phyloP scores from a whole-genome alignment of 495 filamentous ascomycete species.

The Chlorociboria aeruginascens region DNA sequence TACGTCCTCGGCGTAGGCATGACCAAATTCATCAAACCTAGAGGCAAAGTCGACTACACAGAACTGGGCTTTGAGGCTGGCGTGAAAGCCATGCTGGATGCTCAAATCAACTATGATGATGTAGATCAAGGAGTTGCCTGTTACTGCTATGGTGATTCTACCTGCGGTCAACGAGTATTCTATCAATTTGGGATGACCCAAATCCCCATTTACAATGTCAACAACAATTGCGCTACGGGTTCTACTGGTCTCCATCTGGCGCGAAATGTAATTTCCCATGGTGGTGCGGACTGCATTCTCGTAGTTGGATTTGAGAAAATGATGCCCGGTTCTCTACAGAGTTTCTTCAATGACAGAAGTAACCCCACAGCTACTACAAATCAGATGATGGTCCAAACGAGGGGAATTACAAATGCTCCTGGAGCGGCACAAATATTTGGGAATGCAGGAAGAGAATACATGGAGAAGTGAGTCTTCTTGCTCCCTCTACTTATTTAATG shows the following conservation, averaged over 20 bases:
- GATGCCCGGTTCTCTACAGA: slow-evolving; percentile 76
- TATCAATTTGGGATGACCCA: slow-evolving; percentile 97
- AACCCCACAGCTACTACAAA: slow-evolving; percentile 61
- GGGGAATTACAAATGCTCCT: slow-evolving; percentile 69
- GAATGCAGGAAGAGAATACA: slow-evolving; percentile 90
- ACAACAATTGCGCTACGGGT: slow-evolving; percentile 97
- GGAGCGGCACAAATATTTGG: slow-evolving; percentile 90
- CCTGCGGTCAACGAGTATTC: slow-evolving; percentile 92
- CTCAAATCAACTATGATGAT: slow-evolving; percentile 91
- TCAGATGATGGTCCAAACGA: slow-evolving; percentile 70
- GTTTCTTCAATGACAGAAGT: slow-evolving; percentile 66
- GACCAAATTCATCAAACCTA: slow-evolving; percentile 98
- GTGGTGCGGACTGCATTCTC: slow-evolving; percentile 72
- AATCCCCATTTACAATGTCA: slow-evolving; percentile 94
- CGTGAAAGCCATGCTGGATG: slow-evolving; percentile 91
- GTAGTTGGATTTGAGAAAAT: slow-evolving; percentile 98
- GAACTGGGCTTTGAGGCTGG: slow-evolving; percentile 92
- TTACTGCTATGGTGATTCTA: slow-evolving; percentile 93
- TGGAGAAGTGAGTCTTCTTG: slow-evolving; percentile 59
- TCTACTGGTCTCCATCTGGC: slow-evolving; percentile 80
- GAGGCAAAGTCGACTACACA: slow-evolving; percentile 80
- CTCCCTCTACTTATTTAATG: slow-evolving; percentile 4
- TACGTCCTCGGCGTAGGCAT: slow-evolving; percentile 97
- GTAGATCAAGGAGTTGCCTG: slow-evolving; percentile 94
- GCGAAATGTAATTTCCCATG: slow-evolving; percentile 65